Conservation (phyloP, 148 eudicot genomes). For the Rhododendron mucronatum region DNA sequence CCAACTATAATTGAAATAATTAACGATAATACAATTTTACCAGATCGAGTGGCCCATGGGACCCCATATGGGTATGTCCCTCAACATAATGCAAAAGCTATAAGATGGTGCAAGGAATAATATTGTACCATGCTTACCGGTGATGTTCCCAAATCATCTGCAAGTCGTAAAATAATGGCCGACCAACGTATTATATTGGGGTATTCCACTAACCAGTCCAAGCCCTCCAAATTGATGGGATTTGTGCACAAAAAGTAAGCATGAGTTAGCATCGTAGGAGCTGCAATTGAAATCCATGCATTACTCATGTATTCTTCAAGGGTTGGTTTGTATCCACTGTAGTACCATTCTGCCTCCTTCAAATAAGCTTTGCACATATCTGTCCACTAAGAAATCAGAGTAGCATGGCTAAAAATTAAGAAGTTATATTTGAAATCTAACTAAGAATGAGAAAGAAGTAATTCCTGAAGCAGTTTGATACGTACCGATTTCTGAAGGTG, state of each 20-base stretch:
- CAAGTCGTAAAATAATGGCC: constrained; percentile 16
- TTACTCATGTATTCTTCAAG: constrained; percentile 15
- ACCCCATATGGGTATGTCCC: no score
- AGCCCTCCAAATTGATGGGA: not conserved
- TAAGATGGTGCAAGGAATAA: no score
- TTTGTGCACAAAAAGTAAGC: constrained; percentile 6
- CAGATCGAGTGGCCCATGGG: no score
- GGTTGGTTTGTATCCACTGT: constrained; percentile 23
- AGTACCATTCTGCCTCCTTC: constrained; percentile 30
- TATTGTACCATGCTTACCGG: no score
- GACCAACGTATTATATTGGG: constrained; percentile 14
- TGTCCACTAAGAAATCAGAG: constrained; percentile 17
- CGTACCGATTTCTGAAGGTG: constrained; percentile 12
- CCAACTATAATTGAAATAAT: no score
- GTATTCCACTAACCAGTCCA: constrained; percentile 5
- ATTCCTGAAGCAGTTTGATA: no score
- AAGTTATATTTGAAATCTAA: no score
- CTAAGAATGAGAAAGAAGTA: not conserved
- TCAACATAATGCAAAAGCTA: no score
- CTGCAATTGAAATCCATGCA: not conserved
- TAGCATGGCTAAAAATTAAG: no score
- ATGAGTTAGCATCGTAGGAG: constrained; percentile 5
- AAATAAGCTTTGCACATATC: constrained; percentile 23
- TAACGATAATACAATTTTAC: no score
- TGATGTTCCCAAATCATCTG: constrained; percentile 35